phyloP scores from a whole-genome alignment of 306 rosid genomes.

The Cucumis melo region DNA sequence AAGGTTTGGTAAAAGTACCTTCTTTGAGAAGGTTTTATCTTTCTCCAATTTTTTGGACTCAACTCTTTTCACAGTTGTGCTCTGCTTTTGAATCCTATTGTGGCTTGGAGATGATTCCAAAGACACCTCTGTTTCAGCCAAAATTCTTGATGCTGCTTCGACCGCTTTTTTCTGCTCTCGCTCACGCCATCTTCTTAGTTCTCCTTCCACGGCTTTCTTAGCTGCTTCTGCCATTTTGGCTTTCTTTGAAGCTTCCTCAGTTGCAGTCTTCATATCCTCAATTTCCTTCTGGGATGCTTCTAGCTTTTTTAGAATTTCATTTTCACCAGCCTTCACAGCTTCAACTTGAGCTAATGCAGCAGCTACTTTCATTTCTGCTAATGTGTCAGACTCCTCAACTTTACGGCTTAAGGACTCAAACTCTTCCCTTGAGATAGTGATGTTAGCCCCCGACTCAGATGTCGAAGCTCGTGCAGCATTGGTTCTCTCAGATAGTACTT shows the following conservation, averaged over 20 bases:
- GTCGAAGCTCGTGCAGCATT: slow-evolving; percentile 82
- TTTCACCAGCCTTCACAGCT: slow-evolving; percentile 98
- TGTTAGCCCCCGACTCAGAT: slow-evolving; percentile 62
- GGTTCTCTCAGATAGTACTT: slow-evolving; percentile 53
- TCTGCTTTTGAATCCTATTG: slow-evolving; percentile 44
- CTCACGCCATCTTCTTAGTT: slow-evolving; percentile 82
- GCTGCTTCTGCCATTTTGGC: slow-evolving; percentile 98
- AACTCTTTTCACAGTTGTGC: slow-evolving; percentile 25
- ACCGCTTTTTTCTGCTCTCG: slow-evolving; percentile 86
- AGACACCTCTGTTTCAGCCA: slow-evolving; percentile 52
- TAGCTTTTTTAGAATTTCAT: slow-evolving; percentile 51
- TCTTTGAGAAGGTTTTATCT: slow-evolving; percentile 54
- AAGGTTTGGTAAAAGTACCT: slow-evolving; percentile 56
- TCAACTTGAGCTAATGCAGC: slow-evolving; percentile 95
- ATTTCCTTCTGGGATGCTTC: slow-evolving; percentile 72
- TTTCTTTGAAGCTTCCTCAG: slow-evolving; percentile 57
- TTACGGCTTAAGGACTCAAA: slow-evolving; percentile 64
- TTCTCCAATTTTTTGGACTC: slow-evolving; percentile 45
- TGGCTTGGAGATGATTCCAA: slow-evolving; percentile 58
- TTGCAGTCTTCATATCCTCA: slow-evolving; percentile 54
- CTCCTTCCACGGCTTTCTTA: slow-evolving; percentile 83
- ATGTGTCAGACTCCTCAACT: slow-evolving; percentile 75
- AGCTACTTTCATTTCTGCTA: slow-evolving; percentile 88
- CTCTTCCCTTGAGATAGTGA: slow-evolving; percentile 75
- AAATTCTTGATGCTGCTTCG: slow-evolving; percentile 74